These are phyloP conservation scores for Scleromitrula shiraiana DNA, from an alignment of 2,329 filamentous ascomycete species.

Conservation along the genomic window DNA sequence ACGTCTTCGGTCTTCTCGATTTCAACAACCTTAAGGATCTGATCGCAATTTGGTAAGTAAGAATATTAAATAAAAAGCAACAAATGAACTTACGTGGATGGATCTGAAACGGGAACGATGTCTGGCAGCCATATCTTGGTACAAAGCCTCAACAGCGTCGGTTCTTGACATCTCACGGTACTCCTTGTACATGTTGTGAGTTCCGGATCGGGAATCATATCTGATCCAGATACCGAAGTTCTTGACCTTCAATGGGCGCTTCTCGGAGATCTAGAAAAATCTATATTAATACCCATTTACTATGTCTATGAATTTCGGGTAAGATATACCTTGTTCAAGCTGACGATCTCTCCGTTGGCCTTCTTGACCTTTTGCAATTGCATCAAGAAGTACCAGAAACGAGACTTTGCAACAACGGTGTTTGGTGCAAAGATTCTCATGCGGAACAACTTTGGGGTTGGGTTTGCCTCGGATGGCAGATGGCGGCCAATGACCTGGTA, in stretches of 20 bases:
- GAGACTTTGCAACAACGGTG: conserved; percentile 96
- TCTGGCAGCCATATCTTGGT: conserved; percentile 99
- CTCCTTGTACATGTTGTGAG: conserved; percentile 99
- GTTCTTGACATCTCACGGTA: conserved; percentile 98
- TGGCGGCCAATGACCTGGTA: conserved; percentile 99
- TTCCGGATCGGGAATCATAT: conserved; percentile 99
- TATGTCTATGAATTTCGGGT: neutral
- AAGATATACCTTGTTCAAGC: conserved; percentile 76
- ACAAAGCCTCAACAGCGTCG: conserved; percentile 91
- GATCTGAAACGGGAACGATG: conserved; percentile 97
- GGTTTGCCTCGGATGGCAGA: conserved; percentile 95
- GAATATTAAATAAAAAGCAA: neutral
- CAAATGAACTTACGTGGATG: conserved; percentile 73
- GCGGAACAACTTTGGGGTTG: conserved; percentile 96
- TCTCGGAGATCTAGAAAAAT: conserved; percentile 76
- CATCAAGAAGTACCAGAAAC: conserved; percentile 99
- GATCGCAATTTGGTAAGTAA: conserved; percentile 14
- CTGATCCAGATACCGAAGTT: conserved; percentile 99
- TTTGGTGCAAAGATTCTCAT: conserved; percentile 99
- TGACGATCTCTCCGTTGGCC: conserved; percentile 98
- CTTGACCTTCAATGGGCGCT: conserved; percentile 99
- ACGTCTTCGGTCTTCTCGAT: conserved; percentile 89
- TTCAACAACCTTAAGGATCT: conserved; percentile 99
- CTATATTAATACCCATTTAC: conserved; percentile 14
- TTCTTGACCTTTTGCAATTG: conserved; percentile 99